Evolutionary conservation across 2,329 filamentous ascomycete species (phyloP).

Genomic region (Colletotrichum orbiculare): DNA sequence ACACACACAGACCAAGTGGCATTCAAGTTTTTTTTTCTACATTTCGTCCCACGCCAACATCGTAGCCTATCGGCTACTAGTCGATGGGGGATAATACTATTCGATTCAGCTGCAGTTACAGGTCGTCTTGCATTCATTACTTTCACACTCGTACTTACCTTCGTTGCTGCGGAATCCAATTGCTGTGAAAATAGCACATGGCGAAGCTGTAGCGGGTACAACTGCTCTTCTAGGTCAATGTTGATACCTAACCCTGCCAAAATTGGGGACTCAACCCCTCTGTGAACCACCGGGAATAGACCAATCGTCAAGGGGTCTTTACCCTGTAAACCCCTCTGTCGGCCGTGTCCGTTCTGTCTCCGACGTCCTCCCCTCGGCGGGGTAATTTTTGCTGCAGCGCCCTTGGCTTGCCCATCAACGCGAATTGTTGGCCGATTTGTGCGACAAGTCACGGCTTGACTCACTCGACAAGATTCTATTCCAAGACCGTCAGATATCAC

Average conservation of each 20-base stretch:
- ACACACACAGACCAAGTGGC: constrained; percentile 28
- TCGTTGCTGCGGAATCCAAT: no score
- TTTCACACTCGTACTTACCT: no score
- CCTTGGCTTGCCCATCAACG: neutral
- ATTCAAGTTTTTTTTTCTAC: neutral
- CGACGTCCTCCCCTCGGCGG: constrained; percentile 37
- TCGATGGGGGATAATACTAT: no score
- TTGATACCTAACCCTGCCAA: constrained; percentile 18
- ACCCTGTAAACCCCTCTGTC: constrained; percentile 36
- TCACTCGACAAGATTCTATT: constrained; percentile 19
- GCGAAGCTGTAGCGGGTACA: constrained; percentile 6
- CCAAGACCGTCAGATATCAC: constrained; percentile 8
- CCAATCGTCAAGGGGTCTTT: constrained; percentile 28
- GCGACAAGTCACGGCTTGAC: constrained; percentile 28
- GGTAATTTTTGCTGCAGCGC: constrained; percentile 33
- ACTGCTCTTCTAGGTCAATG: constrained; percentile 21
- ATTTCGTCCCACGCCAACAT: no score
- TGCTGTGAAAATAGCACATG: neutral
- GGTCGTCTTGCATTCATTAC: no score
- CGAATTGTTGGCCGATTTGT: constrained; percentile 26
- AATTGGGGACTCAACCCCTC: constrained; percentile 15
- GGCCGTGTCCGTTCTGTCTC: constrained; percentile 24
- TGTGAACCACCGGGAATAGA: constrained; percentile 10
- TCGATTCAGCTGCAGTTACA: no score
- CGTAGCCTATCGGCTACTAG: neutral